Base-by-base conservation (phyloP, 2,329 filamentous ascomycete species). In the Fonsecaea multimorphosa region DNA sequence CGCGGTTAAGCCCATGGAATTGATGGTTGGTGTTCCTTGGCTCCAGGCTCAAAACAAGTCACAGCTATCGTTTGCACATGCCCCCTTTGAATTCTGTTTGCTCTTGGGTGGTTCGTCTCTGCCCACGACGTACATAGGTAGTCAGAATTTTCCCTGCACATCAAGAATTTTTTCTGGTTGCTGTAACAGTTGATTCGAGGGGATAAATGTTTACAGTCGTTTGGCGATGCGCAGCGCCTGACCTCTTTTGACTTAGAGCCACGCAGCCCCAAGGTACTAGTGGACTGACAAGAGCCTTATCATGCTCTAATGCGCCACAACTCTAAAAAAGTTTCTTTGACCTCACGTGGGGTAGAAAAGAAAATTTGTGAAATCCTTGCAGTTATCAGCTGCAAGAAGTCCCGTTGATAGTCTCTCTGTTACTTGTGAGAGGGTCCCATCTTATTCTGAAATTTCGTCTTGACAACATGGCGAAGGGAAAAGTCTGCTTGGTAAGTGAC, bases 401-500 rank as follows among this genome's bases (percentile, higher is more conserved):
- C 44, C 5, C 44, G 11, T 49, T 24, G 44, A 24, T 49, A 27
- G 22, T 14, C 44, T 24, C 22, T 46, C 44, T 24, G 27, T 12
- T 24, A 11, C 19, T 49, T 49, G 44, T 22, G 19, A 3, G 44
- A 27, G 9, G 27, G n/a, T 24, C 22, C 44, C 44, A 24, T 4
- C 44, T 27, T 22, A 49, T 49, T 12, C 19, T 49, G 19, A 12
- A 46, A 24, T 14, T 16, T 11, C 44, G 27, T 40, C 9, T 24
- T 27, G 22, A 49, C 22, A 49, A 49, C 22, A 49, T 49, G 44
- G 44, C 44, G 22, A 49, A 49, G 44, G 44, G 44, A 49, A 49
- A 49, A 49, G 44, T 49, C 22, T 49, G 44, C 44, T 27, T 49
- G 44, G 44, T 49, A 49, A 49, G 44, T 49, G 44, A 27, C 44